phyloP scores from a whole-genome alignment of 371 early-diverging fungal species.

The Lichtheimia ornata region DNA sequence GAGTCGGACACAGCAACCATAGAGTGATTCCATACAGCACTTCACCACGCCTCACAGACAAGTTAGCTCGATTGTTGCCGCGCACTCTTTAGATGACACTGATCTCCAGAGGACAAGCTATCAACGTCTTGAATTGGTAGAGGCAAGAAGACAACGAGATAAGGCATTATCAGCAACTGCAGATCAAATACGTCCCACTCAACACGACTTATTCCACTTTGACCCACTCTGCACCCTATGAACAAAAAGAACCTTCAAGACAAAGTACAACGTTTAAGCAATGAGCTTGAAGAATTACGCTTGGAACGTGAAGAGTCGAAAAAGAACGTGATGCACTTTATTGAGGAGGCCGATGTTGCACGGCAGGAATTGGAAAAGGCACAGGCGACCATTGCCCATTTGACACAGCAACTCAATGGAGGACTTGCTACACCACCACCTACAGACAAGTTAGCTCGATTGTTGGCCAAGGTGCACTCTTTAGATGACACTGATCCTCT shows the following conservation, averaged over 20 bases:
- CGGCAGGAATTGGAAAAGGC: slow-evolving; percentile 28
- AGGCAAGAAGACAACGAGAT: not conserved
- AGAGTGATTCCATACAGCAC: not conserved
- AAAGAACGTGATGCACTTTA: slow-evolving; percentile 43
- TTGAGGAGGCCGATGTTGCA: slow-evolving; percentile 35
- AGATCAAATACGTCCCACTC: not conserved
- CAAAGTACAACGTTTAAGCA: slow-evolving; percentile 26
- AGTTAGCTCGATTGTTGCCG: not conserved
- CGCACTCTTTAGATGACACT: not conserved
- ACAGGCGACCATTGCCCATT: slow-evolving; percentile 18
- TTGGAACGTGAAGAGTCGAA: slow-evolving; percentile 41
- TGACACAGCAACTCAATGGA: slow-evolving; percentile 11
- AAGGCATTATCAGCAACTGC: not conserved
- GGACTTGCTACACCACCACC: not conserved
- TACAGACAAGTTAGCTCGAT: not conserved
- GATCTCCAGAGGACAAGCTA: not conserved
- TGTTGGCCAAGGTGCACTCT: not conserved
- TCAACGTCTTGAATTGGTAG: not conserved
- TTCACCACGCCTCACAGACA: not conserved
- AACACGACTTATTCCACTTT: not conserved
- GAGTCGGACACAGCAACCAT: slow-evolving; percentile 14
- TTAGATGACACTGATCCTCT: slow-evolving; percentile 3
- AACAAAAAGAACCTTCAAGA: slow-evolving; percentile 26
- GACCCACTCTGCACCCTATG: slow-evolving; percentile 10
- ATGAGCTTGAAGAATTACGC: slow-evolving; percentile 41